Evolutionary conservation across 768 basidiomycete species (phyloP), one percentile per base, ranked within the genome.

Genomic region (Mycena floridula): DNA sequence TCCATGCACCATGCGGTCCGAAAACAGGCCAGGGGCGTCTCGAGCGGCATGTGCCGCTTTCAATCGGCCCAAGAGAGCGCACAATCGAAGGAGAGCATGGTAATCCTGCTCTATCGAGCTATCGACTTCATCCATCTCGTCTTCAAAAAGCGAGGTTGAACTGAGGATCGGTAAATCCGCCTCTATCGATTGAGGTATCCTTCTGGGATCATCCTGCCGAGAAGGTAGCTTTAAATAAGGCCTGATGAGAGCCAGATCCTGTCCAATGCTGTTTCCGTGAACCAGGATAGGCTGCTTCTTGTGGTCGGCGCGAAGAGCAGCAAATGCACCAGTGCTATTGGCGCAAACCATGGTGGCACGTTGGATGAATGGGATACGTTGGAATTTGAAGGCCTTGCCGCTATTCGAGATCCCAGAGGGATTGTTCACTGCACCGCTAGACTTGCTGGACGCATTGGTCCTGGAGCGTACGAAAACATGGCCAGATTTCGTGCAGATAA

Each of bases 401-500:
- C 48, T 60, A 13, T 52, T 47, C n/a, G n/a, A n/a, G n/a, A n/a
- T n/a, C n/a, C n/a, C n/a, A 7, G 18, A 37, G 15, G 15, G 8
- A 4, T 8, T 16, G 18, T 52, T 37, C 20, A 53, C 53, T 25
- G 61, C 57, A 8, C 59, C 58, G 43, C 42, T 18, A 37, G 45
- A 5, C 44, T 50, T 51, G 56, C 64, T 43, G 49, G 47, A 52
- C 47, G 63, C 67, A 5, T 60, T 48, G 46, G 66, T 79, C 22
- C 90, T 77, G 16, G 81, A 73, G 20, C 93, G 85, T 20, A 94
- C 74, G 57, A 86, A 97, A 25, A 95, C 93, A 54, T 97, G 93
- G 0, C 95, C 95, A 4, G 95, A 94, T 50, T 87, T 81, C 2
- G 95, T 98, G 64, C 90, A 96, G 37, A 98, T 75, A 57, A 96